phyloP scores from a whole-genome alignment of 768 basidiomycete genomes.

The Cantharellus cinnabarinus region DNA sequence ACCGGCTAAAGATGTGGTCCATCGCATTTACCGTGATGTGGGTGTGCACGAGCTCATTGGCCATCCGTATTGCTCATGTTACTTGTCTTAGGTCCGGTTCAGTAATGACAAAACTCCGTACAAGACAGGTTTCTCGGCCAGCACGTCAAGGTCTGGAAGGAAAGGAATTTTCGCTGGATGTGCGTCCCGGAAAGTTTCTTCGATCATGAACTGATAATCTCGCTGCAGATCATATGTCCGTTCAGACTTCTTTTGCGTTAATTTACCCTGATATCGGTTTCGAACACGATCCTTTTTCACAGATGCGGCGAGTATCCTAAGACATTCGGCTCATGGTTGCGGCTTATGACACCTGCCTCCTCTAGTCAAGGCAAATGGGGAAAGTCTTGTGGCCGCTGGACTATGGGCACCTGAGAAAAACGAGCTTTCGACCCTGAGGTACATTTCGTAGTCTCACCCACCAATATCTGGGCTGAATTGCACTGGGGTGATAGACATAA shows the following conservation, averaged over 20 bases:
- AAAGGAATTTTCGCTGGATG: slow-evolving; percentile 82
- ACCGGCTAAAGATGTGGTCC: slow-evolving; percentile 78
- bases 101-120: slow-evolving; percentile 94
- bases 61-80: neutral
- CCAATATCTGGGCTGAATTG: neutral
- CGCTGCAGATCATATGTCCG: slow-evolving; percentile 42
- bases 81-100: slow-evolving; percentile 46
- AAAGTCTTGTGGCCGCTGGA: slow-evolving; percentile 61
- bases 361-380: slow-evolving; percentile 15
- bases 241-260: slow-evolving; percentile 6
- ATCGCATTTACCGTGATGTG: slow-evolving; percentile 86
- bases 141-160: slow-evolving; percentile 71
- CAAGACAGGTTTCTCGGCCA: slow-evolving; percentile 61
- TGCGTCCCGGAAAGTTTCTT: slow-evolving; percentile 20
- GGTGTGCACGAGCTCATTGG: slow-evolving; percentile 9
- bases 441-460: too few species aligned
- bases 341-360: neutral
- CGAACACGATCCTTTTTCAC: neutral
- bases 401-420: slow-evolving; percentile 61
- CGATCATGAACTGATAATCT: neutral
- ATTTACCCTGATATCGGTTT: neutral
- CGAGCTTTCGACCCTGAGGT: slow-evolving; percentile 62
- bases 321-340: neutral
- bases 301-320: neutral
- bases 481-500: slow-evolving; percentile 12